Percentiles rank a stretch among this genome's conserved stretches.
Conservation (phyloP, 2,329 filamentous ascomycete genomes). For the Tolypocladium paradoxum region DNA sequence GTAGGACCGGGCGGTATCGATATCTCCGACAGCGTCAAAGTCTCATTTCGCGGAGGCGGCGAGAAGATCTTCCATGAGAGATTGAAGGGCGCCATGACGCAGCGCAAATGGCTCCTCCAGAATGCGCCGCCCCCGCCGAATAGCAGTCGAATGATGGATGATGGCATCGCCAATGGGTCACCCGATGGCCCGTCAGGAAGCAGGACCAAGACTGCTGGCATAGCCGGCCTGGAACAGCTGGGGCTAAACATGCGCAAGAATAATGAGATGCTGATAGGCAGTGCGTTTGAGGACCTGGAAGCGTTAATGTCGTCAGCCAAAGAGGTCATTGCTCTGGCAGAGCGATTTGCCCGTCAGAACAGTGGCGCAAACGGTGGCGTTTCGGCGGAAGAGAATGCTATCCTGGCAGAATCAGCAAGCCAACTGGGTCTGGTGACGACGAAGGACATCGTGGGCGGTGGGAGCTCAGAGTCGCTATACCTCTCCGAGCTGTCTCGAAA, state of each 20-base stretch:
- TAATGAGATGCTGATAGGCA: constrained; percentile 86
- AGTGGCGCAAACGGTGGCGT: constrained; percentile 43
- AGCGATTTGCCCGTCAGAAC: constrained; percentile 68
- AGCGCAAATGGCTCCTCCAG: constrained; percentile 91
- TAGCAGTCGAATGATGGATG: constrained; percentile 29
- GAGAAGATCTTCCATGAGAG: constrained; percentile 86
- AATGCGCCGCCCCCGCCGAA: constrained; percentile 80
- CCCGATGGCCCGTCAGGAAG: constrained; percentile 14
- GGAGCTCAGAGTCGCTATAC: constrained; percentile 71
- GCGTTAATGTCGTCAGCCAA: constrained; percentile 96
- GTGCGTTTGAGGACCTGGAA: constrained; percentile 90
- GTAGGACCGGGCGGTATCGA: constrained; percentile 32
- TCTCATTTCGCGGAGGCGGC: constrained; percentile 84
- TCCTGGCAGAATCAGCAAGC: constrained; percentile 66
- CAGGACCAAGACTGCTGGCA: constrained; percentile 61
- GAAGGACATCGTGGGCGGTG: constrained; percentile 81
- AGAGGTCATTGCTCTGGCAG: constrained; percentile 86
- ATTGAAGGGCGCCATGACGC: constrained; percentile 76
- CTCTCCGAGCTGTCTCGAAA: constrained; percentile 78
- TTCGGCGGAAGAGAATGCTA: constrained; percentile 58
- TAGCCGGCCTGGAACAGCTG: constrained; percentile 82
- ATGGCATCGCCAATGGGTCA: constrained; percentile 19
- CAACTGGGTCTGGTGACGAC: constrained; percentile 86
- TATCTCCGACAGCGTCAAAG: constrained; percentile 66
- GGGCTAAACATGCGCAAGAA: constrained; percentile 79